Base-by-base conservation (phyloP, 805 yeast species). In the Yarrowia porcina region DNA sequence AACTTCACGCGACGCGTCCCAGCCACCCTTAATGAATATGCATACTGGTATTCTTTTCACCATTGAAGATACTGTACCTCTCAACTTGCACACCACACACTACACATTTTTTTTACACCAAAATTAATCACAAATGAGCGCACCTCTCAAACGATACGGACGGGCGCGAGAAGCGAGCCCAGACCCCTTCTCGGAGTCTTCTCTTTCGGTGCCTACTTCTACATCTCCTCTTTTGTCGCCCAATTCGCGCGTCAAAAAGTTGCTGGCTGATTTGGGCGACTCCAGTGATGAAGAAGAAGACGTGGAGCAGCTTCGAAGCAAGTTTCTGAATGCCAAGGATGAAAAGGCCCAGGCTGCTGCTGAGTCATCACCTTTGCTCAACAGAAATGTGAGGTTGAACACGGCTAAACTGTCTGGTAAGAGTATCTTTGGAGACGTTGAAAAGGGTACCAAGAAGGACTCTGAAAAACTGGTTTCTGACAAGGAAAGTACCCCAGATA, bases 201-300 rank as follows among this genome's bases (percentile, higher is more conserved):
- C 28, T 5, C n/a, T n/a, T n/a, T 5, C 28, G 2, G 54, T 15
- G 3, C 25, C 54, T 4, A 1, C 15, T 25, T 47, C 54, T 13
- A 33, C n/a, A 7, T 49, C 57, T 20, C 57, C 57, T n/a, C 57
- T 49, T 7, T 25, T 52, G 59, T 52, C 59, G 44, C 59, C 59
- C 44, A 52, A 52, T 12, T 52, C 59, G 44, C 44, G 59, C n/a
- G 59, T 52, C 44, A 52, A 52, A 52, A 35, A 36, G 59, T 9
- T 52, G 44, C 59, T 52, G 27, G 44, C 36, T 1, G 59, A 52
- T 17, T 35, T 52, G 0, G 59, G 59, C 12, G 44, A 35, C 32
- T 35, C 44, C 30, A 52, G 59, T 25, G 59, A 52, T 33, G 59
- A 52, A 13, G 59, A 52, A 18, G 59, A 52, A 44, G 59, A 52